phyloP scores from a whole-genome alignment of 352 stramenopile genomes.

The Peronospora tabacina region DNA sequence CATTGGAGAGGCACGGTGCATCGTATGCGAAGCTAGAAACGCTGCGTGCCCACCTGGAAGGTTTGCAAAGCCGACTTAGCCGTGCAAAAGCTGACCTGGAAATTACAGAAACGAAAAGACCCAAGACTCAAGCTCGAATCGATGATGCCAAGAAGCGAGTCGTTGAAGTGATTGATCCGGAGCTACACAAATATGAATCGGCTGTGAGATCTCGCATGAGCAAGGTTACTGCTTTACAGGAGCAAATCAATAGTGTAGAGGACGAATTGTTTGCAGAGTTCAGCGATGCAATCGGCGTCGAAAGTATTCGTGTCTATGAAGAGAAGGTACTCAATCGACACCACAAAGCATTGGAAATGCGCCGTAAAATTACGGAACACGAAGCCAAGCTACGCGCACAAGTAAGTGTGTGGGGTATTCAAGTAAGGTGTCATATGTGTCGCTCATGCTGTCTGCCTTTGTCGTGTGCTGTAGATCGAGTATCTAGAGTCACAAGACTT shows the following conservation, averaged over 20 bases:
- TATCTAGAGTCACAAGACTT: slow-evolving; percentile 68
- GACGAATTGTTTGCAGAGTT: slow-evolving; percentile 85
- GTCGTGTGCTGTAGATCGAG: slow-evolving; percentile 32
- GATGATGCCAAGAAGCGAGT: slow-evolving; percentile 47
- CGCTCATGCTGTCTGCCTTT: slow-evolving; percentile 9
- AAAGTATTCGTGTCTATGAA: slow-evolving; percentile 89
- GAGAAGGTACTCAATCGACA: slow-evolving; percentile 87
- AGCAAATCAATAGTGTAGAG: slow-evolving; percentile 64
- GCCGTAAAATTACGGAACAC: slow-evolving; percentile 66
- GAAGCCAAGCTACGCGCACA: slow-evolving; percentile 79
- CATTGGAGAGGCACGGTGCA: slow-evolving; percentile 58
- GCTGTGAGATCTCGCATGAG: slow-evolving; percentile 38
- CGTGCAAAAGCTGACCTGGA: slow-evolving; percentile 71
- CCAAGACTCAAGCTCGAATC: slow-evolving; percentile 56
- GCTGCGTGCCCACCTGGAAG: slow-evolving; percentile 59
- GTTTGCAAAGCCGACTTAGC: slow-evolving; percentile 58
- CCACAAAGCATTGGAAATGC: slow-evolving; percentile 56
- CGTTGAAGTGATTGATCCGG: slow-evolving; percentile 43
- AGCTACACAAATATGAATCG: slow-evolving; percentile 55
- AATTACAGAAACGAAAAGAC: slow-evolving; percentile 63
- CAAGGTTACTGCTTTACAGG: slow-evolving; percentile 40
- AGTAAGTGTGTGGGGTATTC: slow-evolving; percentile 23
- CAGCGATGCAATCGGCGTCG: slow-evolving; percentile 63
- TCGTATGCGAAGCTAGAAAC: slow-evolving; percentile 62
- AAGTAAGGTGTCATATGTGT: not conserved